These are phyloP conservation scores for Aspergillus wentii DNA, from an alignment of 495 filamentous ascomycete species.

Conservation along the genomic window DNA sequence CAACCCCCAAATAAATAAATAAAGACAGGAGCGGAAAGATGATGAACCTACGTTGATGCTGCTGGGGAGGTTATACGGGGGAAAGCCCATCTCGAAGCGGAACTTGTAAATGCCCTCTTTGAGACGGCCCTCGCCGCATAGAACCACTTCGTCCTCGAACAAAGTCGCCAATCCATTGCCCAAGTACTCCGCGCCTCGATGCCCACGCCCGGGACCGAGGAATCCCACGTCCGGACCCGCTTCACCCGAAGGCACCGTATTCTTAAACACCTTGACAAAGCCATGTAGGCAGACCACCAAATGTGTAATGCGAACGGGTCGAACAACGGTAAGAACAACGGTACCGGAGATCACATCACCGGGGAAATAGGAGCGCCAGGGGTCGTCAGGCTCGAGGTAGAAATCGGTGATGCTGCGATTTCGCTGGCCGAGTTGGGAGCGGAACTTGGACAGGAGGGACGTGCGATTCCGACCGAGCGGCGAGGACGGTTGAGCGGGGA, in stretches of 20 bases:
- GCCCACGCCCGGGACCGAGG: slow-evolving; percentile 49
- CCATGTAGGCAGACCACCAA: slow-evolving; percentile 84
- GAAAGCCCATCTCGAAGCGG: slow-evolving; percentile 79
- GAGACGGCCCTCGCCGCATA: slow-evolving; percentile 86
- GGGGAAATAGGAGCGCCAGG: slow-evolving; percentile 77
- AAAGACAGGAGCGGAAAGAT: neutral
- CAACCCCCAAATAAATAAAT: neutral
- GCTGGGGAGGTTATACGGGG: slow-evolving; percentile 76
- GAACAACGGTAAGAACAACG: slow-evolving; percentile 75
- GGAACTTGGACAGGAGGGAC: slow-evolving; percentile 55
- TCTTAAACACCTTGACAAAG: slow-evolving; percentile 82
- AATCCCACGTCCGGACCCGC: slow-evolving; percentile 40
- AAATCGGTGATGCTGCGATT: slow-evolving; percentile 77
- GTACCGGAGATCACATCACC: slow-evolving; percentile 65
- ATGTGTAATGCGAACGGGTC: slow-evolving; percentile 84
- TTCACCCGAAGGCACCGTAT: slow-evolving; percentile 62
- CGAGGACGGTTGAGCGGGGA: slow-evolving; percentile 29
- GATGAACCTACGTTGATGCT: slow-evolving; percentile 92
- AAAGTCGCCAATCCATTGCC: slow-evolving; percentile 80
- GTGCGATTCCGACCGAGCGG: slow-evolving; percentile 40
- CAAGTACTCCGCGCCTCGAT: slow-evolving; percentile 61
- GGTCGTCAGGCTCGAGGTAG: slow-evolving; percentile 70
- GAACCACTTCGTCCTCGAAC: slow-evolving; percentile 84
- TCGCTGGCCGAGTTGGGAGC: slow-evolving; percentile 57
- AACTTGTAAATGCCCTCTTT: slow-evolving; percentile 87